These are phyloP conservation scores for Aspergillus leporis DNA, from an alignment of 495 filamentous ascomycete species.

Conservation along the genomic window DNA sequence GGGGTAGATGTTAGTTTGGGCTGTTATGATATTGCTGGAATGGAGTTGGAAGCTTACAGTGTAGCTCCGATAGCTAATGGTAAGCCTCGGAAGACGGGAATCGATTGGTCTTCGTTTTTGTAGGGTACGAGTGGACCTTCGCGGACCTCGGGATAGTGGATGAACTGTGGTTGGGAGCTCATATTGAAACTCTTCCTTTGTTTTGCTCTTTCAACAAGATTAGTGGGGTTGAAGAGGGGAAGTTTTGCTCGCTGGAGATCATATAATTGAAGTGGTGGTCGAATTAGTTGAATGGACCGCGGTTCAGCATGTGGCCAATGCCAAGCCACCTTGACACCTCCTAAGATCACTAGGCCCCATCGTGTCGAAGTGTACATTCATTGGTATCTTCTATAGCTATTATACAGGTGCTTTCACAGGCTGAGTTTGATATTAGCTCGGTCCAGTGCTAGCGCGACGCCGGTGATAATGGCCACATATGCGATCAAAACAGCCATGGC, in stretches of 20 bases:
- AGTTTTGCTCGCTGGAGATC: background rate
- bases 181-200: conserved; percentile 12
- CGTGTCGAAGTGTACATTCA: background rate
- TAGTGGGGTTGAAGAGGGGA: background rate
- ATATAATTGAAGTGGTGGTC: background rate
- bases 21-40: background rate
- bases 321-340: background rate
- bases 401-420: conserved; percentile 41
- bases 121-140: conserved; percentile 49
- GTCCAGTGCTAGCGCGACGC: conserved; percentile 70
- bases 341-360: background rate
- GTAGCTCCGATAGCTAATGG: conserved; percentile 51
- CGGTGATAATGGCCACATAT: conserved; percentile 69
- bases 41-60: conserved; percentile 37
- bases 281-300: background rate
- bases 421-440: conserved; percentile 66
- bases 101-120: conserved; percentile 46
- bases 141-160: conserved; percentile 46
- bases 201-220: background rate
- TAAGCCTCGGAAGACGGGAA: conserved; percentile 56
- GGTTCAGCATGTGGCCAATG: background rate
- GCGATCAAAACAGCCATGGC: conserved; percentile 73
- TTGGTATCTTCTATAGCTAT: background rate
- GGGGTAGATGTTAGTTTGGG: background rate
- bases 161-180: conserved; percentile 29